Conservation (phyloP, 768 basidiomycete genomes). For the Lentinula lateritia region DNA sequence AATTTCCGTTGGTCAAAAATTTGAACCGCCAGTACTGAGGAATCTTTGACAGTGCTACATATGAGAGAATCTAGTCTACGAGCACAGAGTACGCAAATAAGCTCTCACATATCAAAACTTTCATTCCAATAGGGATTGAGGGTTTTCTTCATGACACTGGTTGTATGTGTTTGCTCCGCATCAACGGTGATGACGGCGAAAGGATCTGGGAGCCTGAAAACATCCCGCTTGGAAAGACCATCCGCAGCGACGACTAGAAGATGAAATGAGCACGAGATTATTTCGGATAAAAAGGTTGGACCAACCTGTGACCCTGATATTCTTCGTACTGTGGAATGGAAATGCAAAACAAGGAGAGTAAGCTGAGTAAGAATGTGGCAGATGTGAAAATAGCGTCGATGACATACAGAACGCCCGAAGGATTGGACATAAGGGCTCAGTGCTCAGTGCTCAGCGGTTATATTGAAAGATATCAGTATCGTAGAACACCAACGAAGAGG, state of each 20-base stretch:
- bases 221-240: slow-evolving; percentile 89
- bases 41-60: slow-evolving; percentile 87
- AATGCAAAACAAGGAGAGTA: neutral
- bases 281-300: slow-evolving; percentile 1
- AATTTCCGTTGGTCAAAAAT: slow-evolving; percentile 99
- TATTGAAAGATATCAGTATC: neutral
- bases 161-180: slow-evolving; percentile 95
- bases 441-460: neutral
- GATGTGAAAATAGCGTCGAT: slow-evolving; percentile 5
- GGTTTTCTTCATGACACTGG: slow-evolving; percentile 94
- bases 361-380: slow-evolving; percentile 11
- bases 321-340: slow-evolving; percentile 44
- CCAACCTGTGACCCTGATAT: slow-evolving; percentile 75
- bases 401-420: slow-evolving; percentile 40
- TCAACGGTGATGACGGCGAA: slow-evolving; percentile 99
- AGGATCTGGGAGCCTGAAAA: slow-evolving; percentile 94
- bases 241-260: slow-evolving; percentile 88
- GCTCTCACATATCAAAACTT: slow-evolving; percentile 89
- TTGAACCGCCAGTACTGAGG: slow-evolving; percentile 96
- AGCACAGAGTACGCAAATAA: neutral
- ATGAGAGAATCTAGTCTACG: slow-evolving; percentile 5
- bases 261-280: neutral
- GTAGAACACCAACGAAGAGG: neutral
- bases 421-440: slow-evolving; percentile 34
- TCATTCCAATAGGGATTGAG: slow-evolving; percentile 97